Percentiles rank a stretch among this genome's conserved stretches.
Conservation (phyloP, 169 alveolate genomes). For the Babesia caballi region DNA sequence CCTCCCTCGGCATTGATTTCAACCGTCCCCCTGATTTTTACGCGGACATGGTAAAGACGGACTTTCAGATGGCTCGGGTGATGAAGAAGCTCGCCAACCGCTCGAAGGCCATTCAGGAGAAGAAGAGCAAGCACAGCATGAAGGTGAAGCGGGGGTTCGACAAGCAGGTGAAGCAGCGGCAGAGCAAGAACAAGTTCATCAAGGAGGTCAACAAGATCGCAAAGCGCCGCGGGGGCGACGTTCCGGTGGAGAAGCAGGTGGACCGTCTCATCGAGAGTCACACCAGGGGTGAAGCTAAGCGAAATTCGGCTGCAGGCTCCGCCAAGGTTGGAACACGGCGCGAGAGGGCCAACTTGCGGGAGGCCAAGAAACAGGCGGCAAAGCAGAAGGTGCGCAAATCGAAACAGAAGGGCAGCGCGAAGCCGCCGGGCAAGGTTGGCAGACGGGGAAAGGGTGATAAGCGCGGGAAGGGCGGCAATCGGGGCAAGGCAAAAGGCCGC, state of each 20-base stretch:
- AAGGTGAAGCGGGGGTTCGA: constrained; percentile 36
- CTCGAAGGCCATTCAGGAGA: constrained; percentile 14
- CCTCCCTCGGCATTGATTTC: constrained; percentile 19
- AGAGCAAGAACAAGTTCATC: constrained; percentile 53
- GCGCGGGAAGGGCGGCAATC: neutral
- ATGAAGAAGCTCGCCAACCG: constrained; percentile 19
- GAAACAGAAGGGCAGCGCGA: neutral
- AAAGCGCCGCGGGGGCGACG: neutral
- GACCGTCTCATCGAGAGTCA: constrained; percentile 23
- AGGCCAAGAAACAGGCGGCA: neutral
- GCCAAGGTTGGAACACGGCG: neutral
- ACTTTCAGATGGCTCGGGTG: constrained; percentile 40
- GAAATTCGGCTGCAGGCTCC: neutral
- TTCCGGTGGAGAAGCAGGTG: neutral
- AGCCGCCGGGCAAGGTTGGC: neutral
- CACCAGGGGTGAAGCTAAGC: neutral
- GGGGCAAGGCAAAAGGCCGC: neutral
- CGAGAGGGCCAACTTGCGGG: neutral
- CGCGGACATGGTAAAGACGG: constrained; percentile 63
- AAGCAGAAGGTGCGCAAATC: neutral
- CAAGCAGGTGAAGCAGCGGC: constrained; percentile 37
- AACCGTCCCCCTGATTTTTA: constrained; percentile 59
- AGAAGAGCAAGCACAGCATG: neutral
- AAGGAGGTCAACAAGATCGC: constrained; percentile 22
- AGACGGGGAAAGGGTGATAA: neutral